Conservation (phyloP, 1,284 basidiomycete species). For the Ganoderma sinense region DNA sequence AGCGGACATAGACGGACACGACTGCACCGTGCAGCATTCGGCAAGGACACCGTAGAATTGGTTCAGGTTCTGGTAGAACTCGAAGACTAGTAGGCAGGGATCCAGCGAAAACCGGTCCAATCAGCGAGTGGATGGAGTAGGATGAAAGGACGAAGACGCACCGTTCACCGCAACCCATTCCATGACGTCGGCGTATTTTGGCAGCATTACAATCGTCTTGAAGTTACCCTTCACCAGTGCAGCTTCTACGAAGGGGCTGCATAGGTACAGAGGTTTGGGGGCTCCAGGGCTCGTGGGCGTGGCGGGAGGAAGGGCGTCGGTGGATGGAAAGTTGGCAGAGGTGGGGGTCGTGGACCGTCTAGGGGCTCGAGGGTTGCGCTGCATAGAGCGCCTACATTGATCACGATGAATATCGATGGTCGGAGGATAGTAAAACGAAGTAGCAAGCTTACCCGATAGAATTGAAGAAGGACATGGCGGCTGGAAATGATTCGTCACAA, state of each 20-base stretch:
- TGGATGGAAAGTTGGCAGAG: constrained; percentile 62
- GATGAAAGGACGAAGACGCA: constrained; percentile 52
- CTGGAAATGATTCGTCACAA: background rate
- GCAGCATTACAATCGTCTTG: constrained; percentile 97
- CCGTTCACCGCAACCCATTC: constrained; percentile 99
- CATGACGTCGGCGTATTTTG: constrained; percentile 97
- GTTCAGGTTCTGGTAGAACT: constrained; percentile 97
- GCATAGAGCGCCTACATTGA: constrained; percentile 68
- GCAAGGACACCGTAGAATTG: constrained; percentile 96
- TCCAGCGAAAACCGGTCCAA: background rate
- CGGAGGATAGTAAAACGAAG: constrained; percentile 15
- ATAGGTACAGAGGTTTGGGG: constrained; percentile 85
- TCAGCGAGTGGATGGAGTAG: background rate
- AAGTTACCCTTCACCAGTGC: constrained; percentile 98
- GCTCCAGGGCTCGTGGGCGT: constrained; percentile 53
- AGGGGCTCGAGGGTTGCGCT: constrained; percentile 65
- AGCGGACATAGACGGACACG: constrained; percentile 94
- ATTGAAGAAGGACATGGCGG: constrained; percentile 78
- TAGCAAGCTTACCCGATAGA: constrained; percentile 65
- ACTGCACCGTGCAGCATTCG: constrained; percentile 92
- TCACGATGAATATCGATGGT: constrained; percentile 21
- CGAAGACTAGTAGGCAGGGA: constrained; percentile 70
- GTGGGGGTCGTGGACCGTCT: constrained; percentile 78
- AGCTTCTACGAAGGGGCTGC: constrained; percentile 95
- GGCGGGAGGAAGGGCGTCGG: constrained; percentile 49